These are phyloP conservation scores for Alternaria sp. DNA, from an alignment of 2,329 filamentous ascomycete species.

Conservation along the genomic window DNA sequence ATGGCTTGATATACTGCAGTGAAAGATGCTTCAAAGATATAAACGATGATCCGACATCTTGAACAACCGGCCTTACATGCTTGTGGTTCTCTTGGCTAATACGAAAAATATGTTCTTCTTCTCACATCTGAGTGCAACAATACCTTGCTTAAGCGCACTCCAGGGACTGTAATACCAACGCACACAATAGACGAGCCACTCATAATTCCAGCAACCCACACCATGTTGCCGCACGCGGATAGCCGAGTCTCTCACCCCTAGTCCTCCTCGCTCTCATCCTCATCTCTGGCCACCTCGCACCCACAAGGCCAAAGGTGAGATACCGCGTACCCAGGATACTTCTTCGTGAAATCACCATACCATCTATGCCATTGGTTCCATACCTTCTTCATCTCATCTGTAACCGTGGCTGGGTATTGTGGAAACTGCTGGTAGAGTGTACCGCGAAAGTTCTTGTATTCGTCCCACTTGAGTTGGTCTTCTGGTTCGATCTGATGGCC, in stretches of 20 bases:
- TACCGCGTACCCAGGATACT: constrained; percentile 28
- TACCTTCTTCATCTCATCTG: background rate
- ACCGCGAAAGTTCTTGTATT: background rate
- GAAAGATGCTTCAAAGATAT: background rate
- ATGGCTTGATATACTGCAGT: background rate
- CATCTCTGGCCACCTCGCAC: constrained; percentile 24
- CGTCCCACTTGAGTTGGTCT: constrained; percentile 21
- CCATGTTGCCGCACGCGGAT: background rate
- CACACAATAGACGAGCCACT: background rate
- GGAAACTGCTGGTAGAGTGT: background rate
- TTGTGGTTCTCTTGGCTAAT: background rate
- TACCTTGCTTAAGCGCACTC: background rate
- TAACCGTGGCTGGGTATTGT: background rate
- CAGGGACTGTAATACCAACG: background rate
- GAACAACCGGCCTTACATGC: background rate
- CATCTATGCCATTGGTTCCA: constrained; percentile 20
- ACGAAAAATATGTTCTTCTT: background rate
- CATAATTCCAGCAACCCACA: background rate
- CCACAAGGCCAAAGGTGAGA: constrained; percentile 38
- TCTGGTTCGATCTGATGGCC: constrained; percentile 27
- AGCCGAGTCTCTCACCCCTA: background rate
- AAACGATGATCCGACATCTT: background rate
- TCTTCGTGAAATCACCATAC: constrained; percentile 22
- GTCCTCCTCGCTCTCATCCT: constrained; percentile 27
- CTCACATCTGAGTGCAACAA: background rate